Evolutionary conservation across 1,284 basidiomycete species (phyloP).

Genomic region (Papiliotrema nemorosa): DNA sequence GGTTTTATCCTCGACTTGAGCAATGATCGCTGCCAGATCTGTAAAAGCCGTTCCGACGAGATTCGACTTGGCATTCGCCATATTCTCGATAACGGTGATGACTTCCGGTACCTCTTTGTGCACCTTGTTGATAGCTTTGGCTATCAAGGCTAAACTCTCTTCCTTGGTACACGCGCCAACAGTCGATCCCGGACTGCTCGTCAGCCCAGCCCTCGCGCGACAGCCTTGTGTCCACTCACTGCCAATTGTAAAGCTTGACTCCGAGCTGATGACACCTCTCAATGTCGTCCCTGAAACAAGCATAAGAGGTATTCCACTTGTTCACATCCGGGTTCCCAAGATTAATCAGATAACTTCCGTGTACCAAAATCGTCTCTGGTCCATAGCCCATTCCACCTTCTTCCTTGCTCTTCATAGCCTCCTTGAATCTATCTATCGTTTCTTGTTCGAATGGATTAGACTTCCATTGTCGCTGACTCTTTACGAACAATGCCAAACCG

Average conservation of each 20-base stretch:
- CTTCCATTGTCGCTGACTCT: constrained; percentile 75
- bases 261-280: constrained; percentile 73
- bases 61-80: constrained; percentile 74
- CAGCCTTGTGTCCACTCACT: constrained; percentile 55
- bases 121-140: constrained; percentile 69
- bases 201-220: background rate
- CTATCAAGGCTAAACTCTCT: constrained; percentile 64
- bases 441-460: constrained; percentile 58
- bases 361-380: constrained; percentile 63
- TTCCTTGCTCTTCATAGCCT: constrained; percentile 53
- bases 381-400: constrained; percentile 57
- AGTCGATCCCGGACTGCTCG: constrained; percentile 69
- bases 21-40: constrained; percentile 68
- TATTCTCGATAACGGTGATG: constrained; percentile 76
- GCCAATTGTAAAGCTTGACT: constrained; percentile 75
- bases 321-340: constrained; percentile 59
- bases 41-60: constrained; percentile 69
- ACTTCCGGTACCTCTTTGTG: constrained; percentile 65
- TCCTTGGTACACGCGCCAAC: constrained; percentile 64
- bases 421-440: constrained; percentile 58
- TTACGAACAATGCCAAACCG: constrained; percentile 77
- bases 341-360: constrained; percentile 82
- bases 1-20: constrained; percentile 66
- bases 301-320: constrained; percentile 72
- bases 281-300: constrained; percentile 81